Conservation (phyloP, 2,329 filamentous ascomycete species). For the Piedraia hortae region DNA sequence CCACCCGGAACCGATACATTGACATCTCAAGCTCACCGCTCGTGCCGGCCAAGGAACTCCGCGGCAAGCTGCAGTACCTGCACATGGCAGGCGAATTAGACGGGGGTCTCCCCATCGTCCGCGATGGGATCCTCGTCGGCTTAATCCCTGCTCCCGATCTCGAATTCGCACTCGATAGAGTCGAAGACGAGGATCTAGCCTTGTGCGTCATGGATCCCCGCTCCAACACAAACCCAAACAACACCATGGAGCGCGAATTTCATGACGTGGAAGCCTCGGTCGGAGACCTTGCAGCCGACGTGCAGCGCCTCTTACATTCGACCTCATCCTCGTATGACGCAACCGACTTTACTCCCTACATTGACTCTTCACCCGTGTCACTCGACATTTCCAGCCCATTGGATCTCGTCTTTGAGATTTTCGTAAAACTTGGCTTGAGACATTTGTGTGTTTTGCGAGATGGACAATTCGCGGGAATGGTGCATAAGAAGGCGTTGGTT, state of each 20-base stretch:
- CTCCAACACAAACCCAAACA: slow-evolving; percentile 4
- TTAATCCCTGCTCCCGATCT: slow-evolving; percentile 84
- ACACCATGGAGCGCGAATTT: too few species aligned
- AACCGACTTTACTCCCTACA: slow-evolving; percentile 69
- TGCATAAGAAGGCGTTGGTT: slow-evolving; percentile 91
- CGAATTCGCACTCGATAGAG: slow-evolving; percentile 68
- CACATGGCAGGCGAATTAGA: slow-evolving; percentile 75
- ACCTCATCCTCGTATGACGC: too few species aligned
- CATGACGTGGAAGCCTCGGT: slow-evolving; percentile 14
- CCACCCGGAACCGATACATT: slow-evolving; percentile 52
- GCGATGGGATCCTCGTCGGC: slow-evolving; percentile 54
- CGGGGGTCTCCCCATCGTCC: slow-evolving; percentile 65
- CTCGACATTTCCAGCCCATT: slow-evolving; percentile 74
- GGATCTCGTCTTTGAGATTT: slow-evolving; percentile 89
- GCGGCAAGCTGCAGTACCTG: slow-evolving; percentile 53
- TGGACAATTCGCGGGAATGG: slow-evolving; percentile 68
- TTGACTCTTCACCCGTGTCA: slow-evolving; percentile 71
- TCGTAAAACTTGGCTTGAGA: slow-evolving; percentile 72
- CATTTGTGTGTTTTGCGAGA: slow-evolving; percentile 76
- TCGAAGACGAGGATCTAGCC: slow-evolving; percentile 41
- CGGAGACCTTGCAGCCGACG: slow-evolving; percentile 1
- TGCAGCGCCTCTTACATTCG: slow-evolving; percentile 6
- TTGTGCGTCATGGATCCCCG: slow-evolving; percentile 59
- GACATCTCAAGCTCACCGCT: slow-evolving; percentile 66
- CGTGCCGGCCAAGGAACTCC: slow-evolving; percentile 47